These are phyloP conservation scores for Fusarium decemcellulare DNA, from an alignment of 2,329 filamentous ascomycete genomes.

Conservation along the genomic window DNA sequence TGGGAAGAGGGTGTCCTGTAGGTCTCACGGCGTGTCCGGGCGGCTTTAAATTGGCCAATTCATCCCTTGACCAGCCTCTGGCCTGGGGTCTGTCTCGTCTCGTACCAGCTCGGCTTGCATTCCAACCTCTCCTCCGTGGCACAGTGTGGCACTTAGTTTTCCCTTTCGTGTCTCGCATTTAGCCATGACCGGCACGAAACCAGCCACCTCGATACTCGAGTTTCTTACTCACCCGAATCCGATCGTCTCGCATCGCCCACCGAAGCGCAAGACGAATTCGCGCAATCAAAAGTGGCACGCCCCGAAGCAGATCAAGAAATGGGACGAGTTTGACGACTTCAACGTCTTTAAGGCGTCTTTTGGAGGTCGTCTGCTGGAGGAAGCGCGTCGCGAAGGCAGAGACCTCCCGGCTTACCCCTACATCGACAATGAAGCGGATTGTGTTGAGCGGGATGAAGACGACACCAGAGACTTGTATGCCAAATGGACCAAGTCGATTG, in stretches of 20 bases:
- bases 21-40: too few species aligned
- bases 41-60: too few species aligned
- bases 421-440: background rate
- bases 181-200: background rate
- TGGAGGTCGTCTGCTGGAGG: background rate
- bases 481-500: conserved; percentile 23
- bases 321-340: conserved; percentile 14
- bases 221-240: background rate
- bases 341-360: conserved; percentile 10
- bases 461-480: background rate
- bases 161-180: background rate
- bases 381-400: background rate
- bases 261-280: background rate
- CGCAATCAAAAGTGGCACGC: background rate
- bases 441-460: background rate
- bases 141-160: background rate
- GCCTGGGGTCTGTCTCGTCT: too few species aligned
- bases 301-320: conserved; percentile 8
- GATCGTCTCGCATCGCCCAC: background rate
- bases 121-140: background rate
- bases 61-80: too few species aligned
- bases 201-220: background rate
- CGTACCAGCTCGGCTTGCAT: too few species aligned
- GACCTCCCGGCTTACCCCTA: conserved; percentile 6
- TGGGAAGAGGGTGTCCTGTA: too few species aligned